Evolutionary conservation across 305 asterid genomes (phyloP), one percentile per base, ranked within the genome.

Genomic region (Petunia hybrid): DNA sequence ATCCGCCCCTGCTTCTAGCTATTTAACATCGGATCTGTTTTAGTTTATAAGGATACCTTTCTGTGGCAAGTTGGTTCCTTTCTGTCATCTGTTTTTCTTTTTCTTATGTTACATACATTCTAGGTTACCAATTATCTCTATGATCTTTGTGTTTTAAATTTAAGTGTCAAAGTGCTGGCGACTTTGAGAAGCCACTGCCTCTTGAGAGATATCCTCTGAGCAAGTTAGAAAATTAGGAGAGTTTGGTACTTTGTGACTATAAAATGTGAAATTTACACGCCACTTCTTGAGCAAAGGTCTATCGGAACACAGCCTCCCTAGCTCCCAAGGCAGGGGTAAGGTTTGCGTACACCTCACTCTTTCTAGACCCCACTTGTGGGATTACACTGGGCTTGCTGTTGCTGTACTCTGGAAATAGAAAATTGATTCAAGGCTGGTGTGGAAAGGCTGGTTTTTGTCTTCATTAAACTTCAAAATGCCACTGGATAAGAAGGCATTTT

Each of bases 241-340:
- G 42, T 71, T 48, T 71, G 77, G 3, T 71, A 12, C 77, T 71
- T 35, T 48, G 43, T 71, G 61, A 35, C 12, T 48, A 43, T 70
- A 5, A 10, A 70, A 70, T 70, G 42, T 70, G 2, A 71, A 70
- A 12, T 71, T 35, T 6, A 71, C 45, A 60, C 42, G 7, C 31
- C 62, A 48, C 31, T 22, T 22, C 31, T 22, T 22, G 31, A 22
- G 31, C 31, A 22, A 22, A 22, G 31, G 31, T 22, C 31, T 22
- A 22, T 22, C 31, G 31, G 31, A 22, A 22, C 31, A 22, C 31
- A 22, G 31, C 31, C 31, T 22, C 31, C 31, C 31, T 22, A 22
- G 31, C 31, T 22, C 31, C 31, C 31, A 22, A 22, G 31, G 31
- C 31, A 22, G 31, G 31, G 31, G 31, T 22, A 22, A 22, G 31